Conservation (phyloP, 2,329 filamentous ascomycete genomes). For the Colletotrichum sp. region DNA sequence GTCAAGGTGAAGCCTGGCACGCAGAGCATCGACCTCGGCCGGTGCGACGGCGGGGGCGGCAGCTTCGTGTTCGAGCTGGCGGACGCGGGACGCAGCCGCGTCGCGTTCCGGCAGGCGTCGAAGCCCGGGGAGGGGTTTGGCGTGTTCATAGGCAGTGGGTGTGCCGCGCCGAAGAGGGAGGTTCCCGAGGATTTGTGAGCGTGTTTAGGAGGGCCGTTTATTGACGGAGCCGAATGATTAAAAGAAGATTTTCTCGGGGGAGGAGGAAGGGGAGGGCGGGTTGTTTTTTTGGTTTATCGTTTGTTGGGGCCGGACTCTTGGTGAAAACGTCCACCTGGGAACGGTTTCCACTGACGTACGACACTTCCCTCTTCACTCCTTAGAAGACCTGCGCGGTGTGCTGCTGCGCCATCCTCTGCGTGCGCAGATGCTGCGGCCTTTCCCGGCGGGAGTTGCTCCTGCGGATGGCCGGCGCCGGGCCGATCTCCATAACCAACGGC, state of each 20-base stretch:
- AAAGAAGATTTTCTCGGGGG: not conserved
- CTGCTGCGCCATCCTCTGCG: not conserved
- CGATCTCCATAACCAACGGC: slow-evolving; percentile 20
- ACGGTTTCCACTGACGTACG: not conserved
- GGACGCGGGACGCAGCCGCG: slow-evolving; percentile 10
- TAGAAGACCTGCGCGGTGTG: not conserved
- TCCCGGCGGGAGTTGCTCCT: not conserved
- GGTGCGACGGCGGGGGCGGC: not conserved
- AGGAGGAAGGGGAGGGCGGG: not conserved
- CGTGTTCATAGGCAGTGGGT: slow-evolving; percentile 6
- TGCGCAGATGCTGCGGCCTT: not conserved
- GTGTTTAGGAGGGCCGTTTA: not conserved
- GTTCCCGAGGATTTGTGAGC: slow-evolving; percentile 8
- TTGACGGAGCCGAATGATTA: not conserved
- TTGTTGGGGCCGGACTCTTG: not conserved
- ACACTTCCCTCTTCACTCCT: not conserved
- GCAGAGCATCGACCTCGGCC: slow-evolving; percentile 10
- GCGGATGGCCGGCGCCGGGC: not conserved
- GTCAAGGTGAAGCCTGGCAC: slow-evolving; percentile 11
- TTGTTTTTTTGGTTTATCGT: not conserved
- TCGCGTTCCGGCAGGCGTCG: slow-evolving; percentile 19
- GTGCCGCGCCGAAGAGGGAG: not conserved
- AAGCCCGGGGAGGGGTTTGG: slow-evolving; percentile 9
- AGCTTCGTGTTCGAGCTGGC: slow-evolving; percentile 18
- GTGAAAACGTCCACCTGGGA: not conserved